phyloP scores from a whole-genome alignment of 1,139 yeast species.

The Yamadazyma triangularis region DNA sequence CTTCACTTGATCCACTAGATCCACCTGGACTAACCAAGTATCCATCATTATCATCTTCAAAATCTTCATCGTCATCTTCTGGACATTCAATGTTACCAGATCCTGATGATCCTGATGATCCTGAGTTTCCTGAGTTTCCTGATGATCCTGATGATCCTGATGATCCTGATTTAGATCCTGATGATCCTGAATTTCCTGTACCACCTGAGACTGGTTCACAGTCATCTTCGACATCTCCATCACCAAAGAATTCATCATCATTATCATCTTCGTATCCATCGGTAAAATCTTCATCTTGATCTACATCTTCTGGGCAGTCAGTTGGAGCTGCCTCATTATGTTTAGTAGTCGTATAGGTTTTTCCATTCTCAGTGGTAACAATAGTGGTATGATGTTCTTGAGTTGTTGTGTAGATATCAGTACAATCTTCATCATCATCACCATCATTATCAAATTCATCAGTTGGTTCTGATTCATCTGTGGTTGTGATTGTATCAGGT shows the following conservation, averaged over 20 bases:
- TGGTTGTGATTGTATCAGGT: neutral
- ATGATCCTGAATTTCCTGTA: slow-evolving; percentile 8
- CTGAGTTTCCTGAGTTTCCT: slow-evolving; percentile 9
- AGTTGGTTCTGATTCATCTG: slow-evolving; percentile 1
- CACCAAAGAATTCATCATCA: slow-evolving; percentile 2
- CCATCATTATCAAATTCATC: slow-evolving; percentile 9
- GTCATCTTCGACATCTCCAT: slow-evolving; percentile 3
- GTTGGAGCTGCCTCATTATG: slow-evolving; percentile 3
- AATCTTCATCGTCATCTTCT: slow-evolving; percentile 10
- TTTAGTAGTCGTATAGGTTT: neutral
- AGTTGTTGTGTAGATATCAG: slow-evolving; percentile 8
- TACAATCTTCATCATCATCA: slow-evolving; percentile 6
- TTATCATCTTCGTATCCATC: slow-evolving; percentile 7
- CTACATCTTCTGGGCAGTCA: slow-evolving; percentile 10
- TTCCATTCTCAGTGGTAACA: slow-evolving; percentile 2
- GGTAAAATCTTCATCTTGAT: slow-evolving; percentile 9
- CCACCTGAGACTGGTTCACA: slow-evolving; percentile 5
- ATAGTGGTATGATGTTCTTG: slow-evolving; percentile 8
- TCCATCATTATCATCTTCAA: slow-evolving; percentile 7
- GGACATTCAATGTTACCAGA: slow-evolving; percentile 11
- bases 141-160: slow-evolving; percentile 8
- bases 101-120: slow-evolving; percentile 9
- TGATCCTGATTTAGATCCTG: slow-evolving; percentile 6
- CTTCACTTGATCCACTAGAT: slow-evolving; percentile 1
- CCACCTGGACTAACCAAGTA: slow-evolving; percentile 1